Evolutionary conservation across 2,329 filamentous ascomycete species (phyloP).

Genomic region (Talaromyces sp.): DNA sequence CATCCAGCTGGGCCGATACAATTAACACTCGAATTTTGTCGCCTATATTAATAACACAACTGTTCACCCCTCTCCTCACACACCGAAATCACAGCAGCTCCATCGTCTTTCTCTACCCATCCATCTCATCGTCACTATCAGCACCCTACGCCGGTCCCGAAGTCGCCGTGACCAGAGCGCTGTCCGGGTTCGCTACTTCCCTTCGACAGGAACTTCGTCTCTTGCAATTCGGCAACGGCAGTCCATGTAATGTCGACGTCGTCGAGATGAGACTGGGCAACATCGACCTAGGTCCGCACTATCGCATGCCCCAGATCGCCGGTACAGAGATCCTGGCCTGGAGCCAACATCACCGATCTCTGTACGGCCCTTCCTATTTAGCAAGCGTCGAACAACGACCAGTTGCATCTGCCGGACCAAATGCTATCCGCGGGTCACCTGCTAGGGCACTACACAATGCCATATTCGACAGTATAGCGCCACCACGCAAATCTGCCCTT

Average conservation of each 20-base stretch:
- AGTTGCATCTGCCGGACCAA: conserved; percentile 38
- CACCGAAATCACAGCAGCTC: conserved; percentile 54
- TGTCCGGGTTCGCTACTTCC: conserved; percentile 81
- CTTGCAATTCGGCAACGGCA: conserved; percentile 45
- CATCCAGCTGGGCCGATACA: conserved; percentile 80
- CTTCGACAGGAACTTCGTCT: conserved; percentile 75
- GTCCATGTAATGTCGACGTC: conserved; percentile 59
- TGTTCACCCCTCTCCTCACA: conserved; percentile 76
- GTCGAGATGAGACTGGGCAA: conserved; percentile 87
- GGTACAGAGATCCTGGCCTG: conserved; percentile 59
- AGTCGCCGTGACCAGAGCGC: conserved; percentile 76
- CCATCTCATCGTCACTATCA: conserved; percentile 44
- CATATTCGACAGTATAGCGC: conserved; percentile 82
- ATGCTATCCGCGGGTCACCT: conserved; percentile 59
- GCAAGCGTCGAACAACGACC: conserved; percentile 43
- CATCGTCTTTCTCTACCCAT: conserved; percentile 44
- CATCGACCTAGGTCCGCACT: conserved; percentile 73
- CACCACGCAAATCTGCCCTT: conserved; percentile 37
- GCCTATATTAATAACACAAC: conserved; percentile 82
- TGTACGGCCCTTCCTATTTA: conserved; percentile 40
- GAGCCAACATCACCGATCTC: conserved; percentile 54
- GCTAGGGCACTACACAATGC: conserved; percentile 77
- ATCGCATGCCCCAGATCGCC: conserved; percentile 40
- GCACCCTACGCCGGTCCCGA: conserved; percentile 63
- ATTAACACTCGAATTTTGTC: conserved; percentile 89